These are phyloP conservation scores for Styphnolobium japonicum DNA, from an alignment of 306 rosid genomes.

Conservation along the genomic window DNA sequence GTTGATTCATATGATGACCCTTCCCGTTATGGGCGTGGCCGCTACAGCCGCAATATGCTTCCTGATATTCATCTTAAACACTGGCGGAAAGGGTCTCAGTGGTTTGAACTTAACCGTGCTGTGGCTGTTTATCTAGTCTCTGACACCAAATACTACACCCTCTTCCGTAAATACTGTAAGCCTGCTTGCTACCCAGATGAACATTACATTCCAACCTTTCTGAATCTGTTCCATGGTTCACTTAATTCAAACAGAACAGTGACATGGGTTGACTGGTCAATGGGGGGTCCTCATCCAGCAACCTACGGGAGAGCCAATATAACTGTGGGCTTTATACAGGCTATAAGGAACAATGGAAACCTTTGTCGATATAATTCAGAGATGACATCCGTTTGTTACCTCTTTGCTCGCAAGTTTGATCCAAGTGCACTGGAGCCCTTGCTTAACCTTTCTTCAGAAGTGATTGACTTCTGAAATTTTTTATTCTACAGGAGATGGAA, in stretches of 20 bases:
- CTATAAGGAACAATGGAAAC: conserved; percentile 64
- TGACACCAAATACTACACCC: conserved; percentile 56
- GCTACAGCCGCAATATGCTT: conserved; percentile 81
- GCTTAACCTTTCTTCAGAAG: conserved; percentile 56
- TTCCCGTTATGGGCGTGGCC: conserved; percentile 83
- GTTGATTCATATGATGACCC: conserved; percentile 90
- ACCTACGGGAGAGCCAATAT: conserved; percentile 49
- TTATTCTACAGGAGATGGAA: conserved; percentile 15
- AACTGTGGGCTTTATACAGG: conserved; percentile 52
- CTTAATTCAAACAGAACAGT: conserved; percentile 77
- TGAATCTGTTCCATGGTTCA: conserved; percentile 74
- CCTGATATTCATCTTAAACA: conserved; percentile 72
- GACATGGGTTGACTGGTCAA: conserved; percentile 92
- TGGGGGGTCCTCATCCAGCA: conserved; percentile 91
- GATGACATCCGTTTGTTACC: conserved; percentile 72
- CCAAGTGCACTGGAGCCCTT: conserved; percentile 62
- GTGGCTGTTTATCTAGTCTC: conserved; percentile 56
- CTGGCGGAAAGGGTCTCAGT: conserved; percentile 93
- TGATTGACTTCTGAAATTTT: conserved; percentile 57
- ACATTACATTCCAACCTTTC: conserved; percentile 79
- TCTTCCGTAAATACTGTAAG: conserved; percentile 70
- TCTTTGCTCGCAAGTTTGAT: conserved; percentile 88
- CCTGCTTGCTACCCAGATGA: conserved; percentile 98
- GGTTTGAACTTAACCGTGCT: conserved; percentile 73
- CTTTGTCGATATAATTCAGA: conserved; percentile 71